phyloP scores from a whole-genome alignment of 2,329 filamentous ascomycete species.

The Periconia macrospinosa region DNA sequence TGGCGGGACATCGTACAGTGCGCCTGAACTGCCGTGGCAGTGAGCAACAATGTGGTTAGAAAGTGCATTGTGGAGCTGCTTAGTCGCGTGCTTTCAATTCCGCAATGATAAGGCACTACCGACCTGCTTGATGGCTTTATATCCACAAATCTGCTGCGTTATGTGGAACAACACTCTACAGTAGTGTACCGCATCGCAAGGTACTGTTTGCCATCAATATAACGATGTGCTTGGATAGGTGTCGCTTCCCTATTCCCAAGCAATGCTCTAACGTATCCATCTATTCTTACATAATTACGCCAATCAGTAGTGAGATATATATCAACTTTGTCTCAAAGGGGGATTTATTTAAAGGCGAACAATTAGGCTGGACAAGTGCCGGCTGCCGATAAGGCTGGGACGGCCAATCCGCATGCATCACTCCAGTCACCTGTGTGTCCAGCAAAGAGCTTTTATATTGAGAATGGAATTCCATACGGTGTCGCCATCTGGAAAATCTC shows the following conservation, averaged over 20 bases:
- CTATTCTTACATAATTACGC: not conserved
- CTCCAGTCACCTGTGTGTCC: not conserved
- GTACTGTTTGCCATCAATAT: not conserved
- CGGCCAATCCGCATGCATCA: slow-evolving; percentile 1
- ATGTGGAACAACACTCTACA: not conserved
- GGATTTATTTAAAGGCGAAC: not conserved
- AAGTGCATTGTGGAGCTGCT: slow-evolving; percentile 18
- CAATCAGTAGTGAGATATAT: not conserved
- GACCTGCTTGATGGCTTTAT: not conserved
- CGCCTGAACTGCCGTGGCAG: slow-evolving; percentile 21
- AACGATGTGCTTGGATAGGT: slow-evolving; percentile 1
- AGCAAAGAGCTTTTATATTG: not conserved
- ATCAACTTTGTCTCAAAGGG: not conserved
- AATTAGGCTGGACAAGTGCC: slow-evolving; percentile 9
- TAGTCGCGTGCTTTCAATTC: not conserved
- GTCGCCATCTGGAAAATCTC: not conserved
- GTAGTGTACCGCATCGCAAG: not conserved
- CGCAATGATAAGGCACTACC: not conserved
- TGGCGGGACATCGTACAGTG: slow-evolving; percentile 19
- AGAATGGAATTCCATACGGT: not conserved
- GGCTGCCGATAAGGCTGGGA: slow-evolving; percentile 8
- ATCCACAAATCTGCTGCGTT: not conserved
- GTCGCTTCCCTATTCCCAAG: not conserved
- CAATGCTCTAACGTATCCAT: not conserved
- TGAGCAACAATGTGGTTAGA: slow-evolving; percentile 17